A percentile compares a stretch with the other conserved stretches of the same genome.
These are phyloP conservation scores for Myriosclerotinia duriaeana DNA, from an alignment of 2,329 filamentous ascomycete genomes.

Conservation along the genomic window DNA sequence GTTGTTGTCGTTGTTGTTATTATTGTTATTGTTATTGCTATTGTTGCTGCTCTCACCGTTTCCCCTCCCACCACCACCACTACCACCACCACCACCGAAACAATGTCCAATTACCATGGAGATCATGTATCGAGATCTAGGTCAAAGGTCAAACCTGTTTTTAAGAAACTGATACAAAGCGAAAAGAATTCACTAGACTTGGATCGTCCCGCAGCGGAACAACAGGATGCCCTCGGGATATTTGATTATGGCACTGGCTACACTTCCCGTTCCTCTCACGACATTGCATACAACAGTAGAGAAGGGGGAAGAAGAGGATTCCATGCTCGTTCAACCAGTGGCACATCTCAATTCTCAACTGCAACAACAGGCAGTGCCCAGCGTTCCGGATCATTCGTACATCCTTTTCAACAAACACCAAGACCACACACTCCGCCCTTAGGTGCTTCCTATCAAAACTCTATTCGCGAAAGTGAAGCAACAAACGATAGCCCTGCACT, in stretches of 20 bases:
- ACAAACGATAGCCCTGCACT: constrained; percentile 43
- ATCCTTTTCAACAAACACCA: constrained; percentile 65
- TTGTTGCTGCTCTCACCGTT: constrained; percentile 17
- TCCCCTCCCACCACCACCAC: background rate
- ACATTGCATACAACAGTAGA: constrained; percentile 32
- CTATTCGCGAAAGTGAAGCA: constrained; percentile 53
- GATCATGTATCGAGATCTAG: constrained; percentile 33
- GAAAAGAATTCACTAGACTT: constrained; percentile 64
- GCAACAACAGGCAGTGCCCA: constrained; percentile 54
- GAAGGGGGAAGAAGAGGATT: constrained; percentile 34
- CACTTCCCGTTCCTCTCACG: constrained; percentile 35
- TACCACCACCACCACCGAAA: constrained; percentile 4
- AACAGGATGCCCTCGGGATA: constrained; percentile 48
- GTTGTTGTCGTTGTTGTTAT: background rate
- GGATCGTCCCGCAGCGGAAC: constrained; percentile 59
- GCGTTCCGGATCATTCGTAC: constrained; percentile 51
- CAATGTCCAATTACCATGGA: constrained; percentile 36
- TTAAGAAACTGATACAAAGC: constrained; percentile 55
- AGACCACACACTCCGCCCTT: constrained; percentile 60
- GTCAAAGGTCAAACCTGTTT: constrained; percentile 53
- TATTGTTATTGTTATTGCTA: background rate
- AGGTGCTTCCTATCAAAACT: constrained; percentile 53
- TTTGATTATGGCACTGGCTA: constrained; percentile 38
- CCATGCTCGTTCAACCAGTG: constrained; percentile 59
- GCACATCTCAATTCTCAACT: constrained; percentile 54